These are phyloP conservation scores for Tetrapisispora iriomotensis DNA, from an alignment of 805 yeast species.

Conservation along the genomic window DNA sequence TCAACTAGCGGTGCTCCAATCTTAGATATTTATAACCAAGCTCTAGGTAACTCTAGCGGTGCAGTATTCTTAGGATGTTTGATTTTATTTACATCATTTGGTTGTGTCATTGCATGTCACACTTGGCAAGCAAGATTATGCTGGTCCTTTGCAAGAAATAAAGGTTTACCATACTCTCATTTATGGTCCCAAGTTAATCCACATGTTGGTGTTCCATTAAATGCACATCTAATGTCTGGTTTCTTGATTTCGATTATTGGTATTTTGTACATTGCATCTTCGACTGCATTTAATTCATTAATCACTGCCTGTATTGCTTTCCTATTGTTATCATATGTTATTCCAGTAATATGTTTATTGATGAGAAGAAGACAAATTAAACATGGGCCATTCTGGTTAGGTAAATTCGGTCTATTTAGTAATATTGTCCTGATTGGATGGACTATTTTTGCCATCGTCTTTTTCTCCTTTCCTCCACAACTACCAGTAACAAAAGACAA, in stretches of 20 bases:
- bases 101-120: slow-evolving; percentile 55
- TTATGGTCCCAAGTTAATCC: slow-evolving; percentile 45
- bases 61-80: slow-evolving; percentile 45
- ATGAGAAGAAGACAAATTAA: slow-evolving; percentile 33
- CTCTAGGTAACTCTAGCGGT: slow-evolving; percentile 43
- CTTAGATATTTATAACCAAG: slow-evolving; percentile 54
- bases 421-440: slow-evolving; percentile 45
- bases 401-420: slow-evolving; percentile 41
- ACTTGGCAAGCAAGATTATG: slow-evolving; percentile 65
- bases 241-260: slow-evolving; percentile 45
- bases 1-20: slow-evolving; percentile 56
- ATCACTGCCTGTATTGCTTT: slow-evolving; percentile 55
- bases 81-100: slow-evolving; percentile 47
- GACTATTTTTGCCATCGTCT: slow-evolving; percentile 49
- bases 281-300: slow-evolving; percentile 59
- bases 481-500: slow-evolving; percentile 51
- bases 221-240: slow-evolving; percentile 53
- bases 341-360: slow-evolving; percentile 46
- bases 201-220: slow-evolving; percentile 47
- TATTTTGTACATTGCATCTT: slow-evolving; percentile 52
- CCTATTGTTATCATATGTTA: slow-evolving; percentile 46
- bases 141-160: slow-evolving; percentile 67
- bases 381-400: slow-evolving; percentile 63
- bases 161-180: slow-evolving; percentile 52
- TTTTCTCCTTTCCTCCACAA: slow-evolving; percentile 54